Conservation (phyloP, 345 rosid species). For the Eucalyptus regnans region DNA sequence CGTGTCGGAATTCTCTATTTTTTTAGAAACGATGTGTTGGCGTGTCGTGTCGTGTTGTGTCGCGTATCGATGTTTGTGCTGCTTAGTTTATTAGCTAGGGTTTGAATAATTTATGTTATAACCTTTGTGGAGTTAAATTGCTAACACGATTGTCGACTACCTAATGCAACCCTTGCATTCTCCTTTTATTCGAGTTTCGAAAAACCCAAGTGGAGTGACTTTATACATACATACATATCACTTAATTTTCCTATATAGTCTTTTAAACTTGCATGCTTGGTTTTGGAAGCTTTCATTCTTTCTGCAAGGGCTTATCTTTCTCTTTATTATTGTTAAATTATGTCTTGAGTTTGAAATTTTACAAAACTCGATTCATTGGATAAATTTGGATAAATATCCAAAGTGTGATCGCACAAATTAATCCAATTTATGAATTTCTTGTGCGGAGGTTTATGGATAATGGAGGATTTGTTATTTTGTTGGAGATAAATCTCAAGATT, state of each 20-base stretch:
- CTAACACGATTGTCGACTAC: neutral
- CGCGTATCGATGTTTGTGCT: fast-evolving
- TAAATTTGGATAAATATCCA: too few relatives aligned
- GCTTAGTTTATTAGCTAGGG: neutral
- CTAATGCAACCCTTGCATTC: neutral
- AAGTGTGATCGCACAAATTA: too few relatives aligned
- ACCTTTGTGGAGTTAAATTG: neutral
- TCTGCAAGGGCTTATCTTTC: neutral
- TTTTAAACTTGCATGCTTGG: neutral
- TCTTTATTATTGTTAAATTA: neutral
- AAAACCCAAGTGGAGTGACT: neutral
- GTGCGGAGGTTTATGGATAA: too few relatives aligned
- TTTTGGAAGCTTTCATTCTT: neutral
- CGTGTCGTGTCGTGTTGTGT: too few relatives aligned
- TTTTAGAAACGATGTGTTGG: too few relatives aligned
- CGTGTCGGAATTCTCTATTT: too few relatives aligned
- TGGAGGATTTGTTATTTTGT: too few relatives aligned
- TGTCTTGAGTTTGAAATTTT: too few relatives aligned
- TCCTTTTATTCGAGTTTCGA: neutral
- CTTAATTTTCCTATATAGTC: neutral
- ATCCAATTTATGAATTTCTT: too few relatives aligned
- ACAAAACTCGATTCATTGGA: too few relatives aligned
- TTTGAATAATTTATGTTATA: neutral
- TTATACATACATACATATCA: neutral
- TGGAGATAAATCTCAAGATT: too few relatives aligned